Conservation (phyloP, 2,329 filamentous ascomycete genomes). For the Pestalotiopsis sp. region DNA sequence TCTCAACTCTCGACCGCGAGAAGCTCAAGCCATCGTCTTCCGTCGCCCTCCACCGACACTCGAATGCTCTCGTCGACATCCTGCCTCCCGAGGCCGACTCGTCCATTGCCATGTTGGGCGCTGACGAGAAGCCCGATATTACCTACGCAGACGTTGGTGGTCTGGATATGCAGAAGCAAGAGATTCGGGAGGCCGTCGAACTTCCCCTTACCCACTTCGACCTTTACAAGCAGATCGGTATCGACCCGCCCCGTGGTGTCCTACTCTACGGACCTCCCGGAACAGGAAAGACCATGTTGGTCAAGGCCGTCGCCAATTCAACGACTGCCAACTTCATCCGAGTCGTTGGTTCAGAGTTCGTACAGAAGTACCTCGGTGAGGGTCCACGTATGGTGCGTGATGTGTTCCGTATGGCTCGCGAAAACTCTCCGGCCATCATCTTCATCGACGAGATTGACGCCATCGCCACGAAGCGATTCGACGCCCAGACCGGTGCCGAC, state of each 20-base stretch:
- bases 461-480: constrained; percentile 98
- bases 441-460: constrained; percentile 99
- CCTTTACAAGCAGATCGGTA: constrained; percentile 98
- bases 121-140: constrained; percentile 96
- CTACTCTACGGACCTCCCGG: constrained; percentile 94
- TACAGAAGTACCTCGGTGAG: constrained; percentile 98
- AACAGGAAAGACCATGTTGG: constrained; percentile 84
- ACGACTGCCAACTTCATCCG: constrained; percentile 98
- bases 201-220: constrained; percentile 96
- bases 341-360: constrained; percentile 96
- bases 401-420: constrained; percentile 97
- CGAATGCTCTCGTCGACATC: constrained; percentile 97
- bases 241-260: constrained; percentile 95
- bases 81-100: constrained; percentile 98
- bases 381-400: constrained; percentile 98
- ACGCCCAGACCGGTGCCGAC: constrained; percentile 96
- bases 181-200: constrained; percentile 97
- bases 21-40: constrained; percentile 97
- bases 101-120: constrained; percentile 96
- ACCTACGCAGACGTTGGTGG: constrained; percentile 98
- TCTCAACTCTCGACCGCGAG: constrained; percentile 97
- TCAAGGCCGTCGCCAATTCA: constrained; percentile 98
- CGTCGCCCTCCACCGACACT: constrained; percentile 96
- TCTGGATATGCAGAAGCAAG: constrained; percentile 99
- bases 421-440: constrained; percentile 98